Percentiles rank a stretch among this genome's conserved stretches.
Conservation (phyloP, 805 yeast genomes). For the Candida xiaguanensis region DNA sequence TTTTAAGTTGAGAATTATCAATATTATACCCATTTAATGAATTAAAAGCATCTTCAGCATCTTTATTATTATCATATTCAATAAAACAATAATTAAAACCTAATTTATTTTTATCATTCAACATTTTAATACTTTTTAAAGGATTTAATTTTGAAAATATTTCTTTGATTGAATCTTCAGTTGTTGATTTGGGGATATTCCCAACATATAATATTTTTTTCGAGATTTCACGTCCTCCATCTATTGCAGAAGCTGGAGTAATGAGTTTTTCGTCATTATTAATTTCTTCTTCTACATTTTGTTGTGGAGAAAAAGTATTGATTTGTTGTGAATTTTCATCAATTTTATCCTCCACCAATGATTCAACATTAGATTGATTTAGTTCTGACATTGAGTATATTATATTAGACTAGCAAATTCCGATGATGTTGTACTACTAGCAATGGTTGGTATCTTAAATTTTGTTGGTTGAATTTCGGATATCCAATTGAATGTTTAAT, state of each 20-base stretch:
- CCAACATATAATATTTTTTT: slow-evolving; percentile 75
- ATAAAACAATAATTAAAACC: slow-evolving; percentile 82
- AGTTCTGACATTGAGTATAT: too few species aligned
- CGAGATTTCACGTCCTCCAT: slow-evolving; percentile 81
- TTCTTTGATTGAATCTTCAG: slow-evolving; percentile 60
- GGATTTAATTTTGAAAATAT: slow-evolving; percentile 61
- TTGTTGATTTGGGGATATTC: slow-evolving; percentile 58
- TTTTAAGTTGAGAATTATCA: slow-evolving; percentile 52
- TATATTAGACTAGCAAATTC: too few species aligned
- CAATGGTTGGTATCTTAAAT: too few species aligned
- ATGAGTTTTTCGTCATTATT: slow-evolving; percentile 1
- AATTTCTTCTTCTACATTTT: not conserved
- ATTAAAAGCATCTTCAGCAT: slow-evolving; percentile 61
- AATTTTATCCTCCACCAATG: too few species aligned
- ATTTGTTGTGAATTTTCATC: too few species aligned
- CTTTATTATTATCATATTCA: slow-evolving; percentile 56
- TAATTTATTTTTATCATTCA: slow-evolving; percentile 69
- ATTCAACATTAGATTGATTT: too few species aligned
- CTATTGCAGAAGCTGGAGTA: slow-evolving; percentile 64
- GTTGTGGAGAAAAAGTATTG: not conserved
- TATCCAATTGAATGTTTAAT: too few species aligned
- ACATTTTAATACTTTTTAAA: slow-evolving; percentile 61
- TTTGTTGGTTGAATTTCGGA: too few species aligned
- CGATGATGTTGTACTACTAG: too few species aligned
- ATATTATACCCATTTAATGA: slow-evolving; percentile 57